Conservation (phyloP, 2,329 filamentous ascomycete genomes). For the Xylaria digitata region DNA sequence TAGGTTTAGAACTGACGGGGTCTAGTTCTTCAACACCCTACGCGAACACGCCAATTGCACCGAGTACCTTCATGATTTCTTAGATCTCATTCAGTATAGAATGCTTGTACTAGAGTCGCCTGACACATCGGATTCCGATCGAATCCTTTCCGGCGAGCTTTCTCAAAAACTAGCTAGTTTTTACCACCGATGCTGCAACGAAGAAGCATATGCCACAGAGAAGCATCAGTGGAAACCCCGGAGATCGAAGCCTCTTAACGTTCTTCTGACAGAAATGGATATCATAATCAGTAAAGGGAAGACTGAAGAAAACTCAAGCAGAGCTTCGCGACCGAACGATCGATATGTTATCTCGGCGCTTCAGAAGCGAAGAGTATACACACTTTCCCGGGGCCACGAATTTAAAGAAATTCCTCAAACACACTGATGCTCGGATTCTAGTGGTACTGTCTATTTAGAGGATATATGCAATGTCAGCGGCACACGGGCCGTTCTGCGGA, state of each 20-base stretch:
- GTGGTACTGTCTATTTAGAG: background rate
- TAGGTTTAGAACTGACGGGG: background rate
- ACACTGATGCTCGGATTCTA: background rate
- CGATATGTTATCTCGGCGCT: background rate
- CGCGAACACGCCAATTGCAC: background rate
- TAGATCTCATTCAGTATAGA: background rate
- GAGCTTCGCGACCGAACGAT: background rate
- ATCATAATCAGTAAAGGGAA: background rate
- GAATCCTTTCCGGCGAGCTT: background rate
- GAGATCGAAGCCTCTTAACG: background rate
- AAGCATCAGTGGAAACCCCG: background rate
- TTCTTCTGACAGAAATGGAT: background rate
- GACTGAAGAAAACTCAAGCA: no score
- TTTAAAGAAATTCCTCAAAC: background rate
- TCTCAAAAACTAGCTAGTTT: background rate
- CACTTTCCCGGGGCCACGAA: background rate
- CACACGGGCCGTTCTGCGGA: no score
- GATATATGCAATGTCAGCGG: no score
- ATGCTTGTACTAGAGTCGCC: conserved; percentile 1
- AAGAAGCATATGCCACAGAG: background rate
- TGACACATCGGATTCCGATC: background rate
- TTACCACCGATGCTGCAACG: background rate
- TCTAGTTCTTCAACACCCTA: background rate
- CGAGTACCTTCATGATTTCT: conserved; percentile 2
- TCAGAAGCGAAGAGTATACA: background rate